Base-by-base conservation (phyloP, 352 stramenopile species). In the Thalassiosira livingstoniorum region DNA sequence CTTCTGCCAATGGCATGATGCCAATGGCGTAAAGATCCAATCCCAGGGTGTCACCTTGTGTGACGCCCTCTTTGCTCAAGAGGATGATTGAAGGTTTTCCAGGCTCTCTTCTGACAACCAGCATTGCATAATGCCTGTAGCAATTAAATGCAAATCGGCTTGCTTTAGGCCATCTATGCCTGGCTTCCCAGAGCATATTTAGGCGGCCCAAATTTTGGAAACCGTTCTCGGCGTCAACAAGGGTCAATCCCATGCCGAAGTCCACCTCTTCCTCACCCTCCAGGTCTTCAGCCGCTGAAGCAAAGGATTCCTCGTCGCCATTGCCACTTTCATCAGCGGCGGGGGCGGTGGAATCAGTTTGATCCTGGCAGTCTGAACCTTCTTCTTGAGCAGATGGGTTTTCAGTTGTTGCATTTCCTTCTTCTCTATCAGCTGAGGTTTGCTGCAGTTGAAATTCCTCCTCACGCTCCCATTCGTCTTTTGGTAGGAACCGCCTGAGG, bases 1-100 rank as follows among this genome's bases (percentile, higher is more conserved):
- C n/a, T 18, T 63, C 31, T 15, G 32, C 27, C 27, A 83, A 32
- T 2, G 63, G 62, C 0, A 85, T 11, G 0, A 85, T 42, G 7
- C 43, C 63, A 47, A 80, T 66, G 7, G 64, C 70, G 42, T 80
- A 80, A 1, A 78, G 15, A 21, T 64, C 4, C 69, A 85, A 80
- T n/a, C 23, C 25, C 1, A 85, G 31, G 0, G 77, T 69, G 35
- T 70, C 45, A 4, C 77, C 77, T 65, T 85, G 77, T 4, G 54
- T 69, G 2, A 76, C 43, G 7, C 77, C 77, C 27, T 76, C 77
- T 3, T 31, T 55, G 65, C 65, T 67, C 21, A 60, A 27, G 18
- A 67, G 2, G 55, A 76, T 57, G 10, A 60, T 2, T 2, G 53
- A 10, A 5, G 31, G 32, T n/a, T 39, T 5, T 2, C 51, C 27